A percentile compares a stretch with the other conserved stretches of the same genome.
Evolutionary conservation across 768 basidiomycete species (phyloP).

Genomic region (Chalciporus piperatus): DNA sequence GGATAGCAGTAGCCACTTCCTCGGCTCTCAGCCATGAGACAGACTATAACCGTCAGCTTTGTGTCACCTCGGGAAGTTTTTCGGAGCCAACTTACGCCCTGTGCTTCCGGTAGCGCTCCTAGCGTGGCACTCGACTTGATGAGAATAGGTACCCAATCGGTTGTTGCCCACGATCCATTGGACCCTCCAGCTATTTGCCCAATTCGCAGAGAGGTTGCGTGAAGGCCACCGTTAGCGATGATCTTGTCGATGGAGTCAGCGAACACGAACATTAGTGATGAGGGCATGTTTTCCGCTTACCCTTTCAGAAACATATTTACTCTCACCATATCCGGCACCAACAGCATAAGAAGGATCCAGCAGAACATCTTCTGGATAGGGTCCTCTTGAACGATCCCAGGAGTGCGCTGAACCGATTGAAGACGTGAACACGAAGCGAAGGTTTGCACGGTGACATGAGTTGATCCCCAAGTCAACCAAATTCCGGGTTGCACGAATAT

Average conservation of each 20-base stretch:
- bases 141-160: conserved; percentile 36
- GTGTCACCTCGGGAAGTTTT: too few species aligned
- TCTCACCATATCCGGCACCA: conserved; percentile 36
- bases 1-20: conserved; percentile 30
- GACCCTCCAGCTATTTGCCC: conserved; percentile 34
- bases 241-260: conserved; percentile 13
- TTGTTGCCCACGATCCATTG: conserved; percentile 33
- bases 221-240: conserved; percentile 24
- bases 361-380: conserved; percentile 38
- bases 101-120: conserved; percentile 30
- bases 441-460: conserved; percentile 14
- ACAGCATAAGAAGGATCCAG: conserved; percentile 25
- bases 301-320: conserved; percentile 38
- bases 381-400: conserved; percentile 27
- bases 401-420: conserved; percentile 20
- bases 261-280: not conserved
- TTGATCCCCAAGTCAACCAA: conserved; percentile 33
- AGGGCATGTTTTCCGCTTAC: conserved; percentile 5
- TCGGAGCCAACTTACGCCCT: conserved; percentile 26
- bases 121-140: conserved; percentile 28
- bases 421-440: conserved; percentile 27
- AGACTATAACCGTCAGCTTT: not conserved
- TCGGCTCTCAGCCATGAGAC: conserved; percentile 40
- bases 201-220: conserved; percentile 29
- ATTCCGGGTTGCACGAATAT: conserved; percentile 32